phyloP scores from a whole-genome alignment of 441 rosid genomes.

The Syzygium syzygioides region DNA sequence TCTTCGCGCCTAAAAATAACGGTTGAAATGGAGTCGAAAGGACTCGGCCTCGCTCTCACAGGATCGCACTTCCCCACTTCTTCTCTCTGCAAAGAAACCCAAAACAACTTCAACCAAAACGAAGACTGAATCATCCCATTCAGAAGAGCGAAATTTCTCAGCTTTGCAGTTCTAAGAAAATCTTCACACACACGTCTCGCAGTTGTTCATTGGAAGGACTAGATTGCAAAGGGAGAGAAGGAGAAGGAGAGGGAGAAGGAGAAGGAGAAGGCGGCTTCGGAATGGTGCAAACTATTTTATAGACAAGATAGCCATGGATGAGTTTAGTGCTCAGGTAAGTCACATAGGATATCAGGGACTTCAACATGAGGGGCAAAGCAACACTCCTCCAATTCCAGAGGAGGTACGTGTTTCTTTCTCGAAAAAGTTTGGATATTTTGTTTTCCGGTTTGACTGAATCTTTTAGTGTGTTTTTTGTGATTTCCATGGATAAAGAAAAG shows the following conservation, averaged over 20 bases:
- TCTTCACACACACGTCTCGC: background rate
- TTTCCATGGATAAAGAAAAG: background rate
- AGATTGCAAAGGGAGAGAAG: background rate
- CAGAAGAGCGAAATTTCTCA: background rate
- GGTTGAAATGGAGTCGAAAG: background rate
- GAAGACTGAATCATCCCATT: background rate
- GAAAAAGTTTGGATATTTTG: background rate
- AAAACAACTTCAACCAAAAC: background rate
- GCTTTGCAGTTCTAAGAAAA: background rate
- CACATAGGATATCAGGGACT: background rate
- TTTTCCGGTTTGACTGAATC: background rate
- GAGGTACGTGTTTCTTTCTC: background rate
- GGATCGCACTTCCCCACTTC: background rate
- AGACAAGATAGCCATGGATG: background rate
- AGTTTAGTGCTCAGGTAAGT: background rate
- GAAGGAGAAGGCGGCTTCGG: background rate
- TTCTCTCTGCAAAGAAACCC: background rate
- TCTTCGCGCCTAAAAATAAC: background rate
- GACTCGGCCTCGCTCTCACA: background rate
- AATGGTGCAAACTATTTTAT: background rate
- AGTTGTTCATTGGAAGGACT: background rate
- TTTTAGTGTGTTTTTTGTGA: background rate
- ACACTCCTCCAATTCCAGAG: background rate
- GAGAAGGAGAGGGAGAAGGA: background rate
- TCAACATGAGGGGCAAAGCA: background rate